A percentile compares a stretch with the other conserved stretches of the same genome.
Conservation (phyloP, 1,284 basidiomycete species). For the Irpex sp. region DNA sequence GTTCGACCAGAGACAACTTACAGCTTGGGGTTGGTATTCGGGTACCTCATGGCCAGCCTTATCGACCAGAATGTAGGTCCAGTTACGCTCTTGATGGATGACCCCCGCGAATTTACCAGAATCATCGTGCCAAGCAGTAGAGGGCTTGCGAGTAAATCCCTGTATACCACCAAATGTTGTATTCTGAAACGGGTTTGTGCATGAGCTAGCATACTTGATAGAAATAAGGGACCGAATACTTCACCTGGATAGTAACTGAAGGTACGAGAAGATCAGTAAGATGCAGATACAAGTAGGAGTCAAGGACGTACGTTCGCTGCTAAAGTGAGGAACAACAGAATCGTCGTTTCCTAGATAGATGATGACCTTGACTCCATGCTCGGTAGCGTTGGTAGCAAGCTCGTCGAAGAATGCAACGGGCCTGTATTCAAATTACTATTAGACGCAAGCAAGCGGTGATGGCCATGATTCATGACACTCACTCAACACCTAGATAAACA, state of each 20-base stretch:
- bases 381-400: constrained; percentile 25
- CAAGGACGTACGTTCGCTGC: constrained; percentile 3
- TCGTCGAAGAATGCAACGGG: constrained; percentile 29
- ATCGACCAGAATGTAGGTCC: constrained; percentile 28
- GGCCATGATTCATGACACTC: not conserved
- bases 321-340: constrained; percentile 22
- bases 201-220: no score
- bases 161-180: constrained; percentile 54
- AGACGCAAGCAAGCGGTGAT: not conserved
- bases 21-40: constrained; percentile 21
- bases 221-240: no score
- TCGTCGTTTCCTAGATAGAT: constrained; percentile 31
- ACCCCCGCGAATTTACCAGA: constrained; percentile 24
- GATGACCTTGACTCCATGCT: constrained; percentile 25
- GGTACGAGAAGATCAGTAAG: no score
- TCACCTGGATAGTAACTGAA: no score
- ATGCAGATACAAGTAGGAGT: no score
- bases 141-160: constrained; percentile 60
- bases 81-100: constrained; percentile 29
- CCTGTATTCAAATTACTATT: constrained; percentile 12
- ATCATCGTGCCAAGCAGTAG: constrained; percentile 46
- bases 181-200: constrained; percentile 17
- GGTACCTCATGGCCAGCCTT: constrained; percentile 29
- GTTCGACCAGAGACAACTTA: constrained; percentile 2
- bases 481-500: not conserved